phyloP scores from a whole-genome alignment of 1,284 basidiomycete species.

The Leccinum griseonigrum region DNA sequence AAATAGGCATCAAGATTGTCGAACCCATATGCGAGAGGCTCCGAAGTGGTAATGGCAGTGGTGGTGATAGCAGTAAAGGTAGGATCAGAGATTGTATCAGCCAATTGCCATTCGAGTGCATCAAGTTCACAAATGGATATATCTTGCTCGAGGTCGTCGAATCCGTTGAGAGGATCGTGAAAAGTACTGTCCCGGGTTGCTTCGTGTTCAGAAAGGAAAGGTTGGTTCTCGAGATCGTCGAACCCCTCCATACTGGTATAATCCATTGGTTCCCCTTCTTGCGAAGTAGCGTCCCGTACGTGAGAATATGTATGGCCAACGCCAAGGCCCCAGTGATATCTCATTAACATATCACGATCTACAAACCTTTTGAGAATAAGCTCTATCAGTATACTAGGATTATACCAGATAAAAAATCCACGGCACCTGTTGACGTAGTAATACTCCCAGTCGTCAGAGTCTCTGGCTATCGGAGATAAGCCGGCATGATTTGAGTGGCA shows the following conservation, averaged over 20 bases:
- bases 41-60: background rate
- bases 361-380: slow-evolving; percentile 5
- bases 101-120: background rate
- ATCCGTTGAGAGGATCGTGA: background rate
- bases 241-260: background rate
- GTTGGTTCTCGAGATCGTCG: background rate
- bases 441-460: background rate
- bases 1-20: background rate
- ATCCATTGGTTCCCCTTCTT: background rate
- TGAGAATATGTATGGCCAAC: slow-evolving; percentile 7
- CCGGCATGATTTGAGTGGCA: too few relatives aligned
- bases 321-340: slow-evolving; percentile 9
- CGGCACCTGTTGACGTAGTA: background rate
- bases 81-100: background rate
- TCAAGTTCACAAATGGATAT: background rate
- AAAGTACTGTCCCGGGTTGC: background rate
- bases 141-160: background rate
- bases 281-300: background rate
- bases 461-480: background rate
- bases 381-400: background rate
- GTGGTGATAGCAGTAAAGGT: background rate
- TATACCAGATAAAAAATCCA: background rate
- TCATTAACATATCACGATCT: slow-evolving; percentile 10
- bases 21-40: background rate
- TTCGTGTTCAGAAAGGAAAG: background rate